phyloP scores from a whole-genome alignment of 2,329 filamentous ascomycete species.

The Hymenoscyphus fructigenus region DNA sequence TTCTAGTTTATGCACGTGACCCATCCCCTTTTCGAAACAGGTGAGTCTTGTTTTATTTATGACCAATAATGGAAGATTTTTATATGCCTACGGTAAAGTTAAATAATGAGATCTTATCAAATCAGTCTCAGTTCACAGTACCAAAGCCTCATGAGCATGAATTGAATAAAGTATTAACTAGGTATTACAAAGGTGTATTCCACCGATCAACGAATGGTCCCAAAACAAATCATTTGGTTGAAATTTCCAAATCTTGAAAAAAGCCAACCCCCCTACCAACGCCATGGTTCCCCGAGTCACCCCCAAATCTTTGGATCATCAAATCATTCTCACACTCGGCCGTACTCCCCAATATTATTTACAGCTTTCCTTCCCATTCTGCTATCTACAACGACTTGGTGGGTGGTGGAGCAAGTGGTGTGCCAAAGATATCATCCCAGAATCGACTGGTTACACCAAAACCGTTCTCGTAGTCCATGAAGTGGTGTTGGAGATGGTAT shows the following conservation, averaged over 20 bases:
- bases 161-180: conserved; percentile 19
- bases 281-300: conserved; percentile 1
- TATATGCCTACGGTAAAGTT: too few species aligned
- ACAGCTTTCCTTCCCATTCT: neutral
- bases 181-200: conserved; percentile 18
- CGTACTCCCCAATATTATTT: conserved; percentile 7
- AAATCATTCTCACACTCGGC: conserved; percentile 21
- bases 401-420: conserved; percentile 58
- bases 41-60: too few species aligned
- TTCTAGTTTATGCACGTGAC: neutral
- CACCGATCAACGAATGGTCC: conserved; percentile 20
- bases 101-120: too few species aligned
- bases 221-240: neutral
- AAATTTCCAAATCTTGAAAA: conserved; percentile 6
- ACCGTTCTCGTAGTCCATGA: conserved; percentile 95
- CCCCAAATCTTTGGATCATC: conserved; percentile 24
- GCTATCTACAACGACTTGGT: conserved; percentile 26
- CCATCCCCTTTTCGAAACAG: too few species aligned
- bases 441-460: conserved; percentile 96
- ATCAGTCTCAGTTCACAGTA: conserved; percentile 13
- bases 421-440: conserved; percentile 93
- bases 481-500: conserved; percentile 95
- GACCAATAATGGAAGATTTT: too few species aligned
- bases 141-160: neutral
- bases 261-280: conserved; percentile 16